Conservation (phyloP, 2,329 filamentous ascomycete species). For the Aspergillus pseudonomiae region DNA sequence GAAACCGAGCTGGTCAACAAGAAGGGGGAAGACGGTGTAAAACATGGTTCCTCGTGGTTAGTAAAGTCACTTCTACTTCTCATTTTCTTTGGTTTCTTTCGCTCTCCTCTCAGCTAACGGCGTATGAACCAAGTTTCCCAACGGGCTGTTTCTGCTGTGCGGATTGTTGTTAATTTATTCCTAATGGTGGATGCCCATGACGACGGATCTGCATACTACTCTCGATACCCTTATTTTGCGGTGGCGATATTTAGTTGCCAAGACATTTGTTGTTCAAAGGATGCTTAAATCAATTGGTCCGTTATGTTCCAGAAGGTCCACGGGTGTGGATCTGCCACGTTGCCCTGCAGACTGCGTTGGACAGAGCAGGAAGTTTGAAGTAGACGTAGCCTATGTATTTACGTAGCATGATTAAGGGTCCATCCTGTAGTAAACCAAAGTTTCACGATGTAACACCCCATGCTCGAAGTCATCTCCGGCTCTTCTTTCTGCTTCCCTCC, state of each 20-base stretch:
- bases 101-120: not conserved
- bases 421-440: not conserved
- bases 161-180: conserved; percentile 1
- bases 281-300: not conserved
- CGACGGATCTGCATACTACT: not conserved
- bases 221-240: not conserved
- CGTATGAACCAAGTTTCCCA: not conserved
- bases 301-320: not conserved
- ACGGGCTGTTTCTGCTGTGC: conserved; percentile 8
- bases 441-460: not conserved
- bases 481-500: not conserved
- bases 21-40: not conserved
- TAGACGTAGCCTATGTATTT: not conserved
- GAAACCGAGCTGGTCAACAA: not conserved
- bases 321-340: not conserved
- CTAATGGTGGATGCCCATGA: not conserved
- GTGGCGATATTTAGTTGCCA: not conserved
- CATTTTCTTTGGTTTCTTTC: not conserved
- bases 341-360: not conserved
- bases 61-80: not conserved
- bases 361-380: not conserved
- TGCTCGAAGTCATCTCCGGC: not conserved
- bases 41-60: conserved; percentile 2
- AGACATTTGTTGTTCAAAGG: not conserved
- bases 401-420: not conserved